Evolutionary conservation across 2,329 filamentous ascomycete genomes (phyloP), one percentile per base, ranked within the genome.

Genomic region (Nothophaeocryptopus gaeumannii): DNA sequence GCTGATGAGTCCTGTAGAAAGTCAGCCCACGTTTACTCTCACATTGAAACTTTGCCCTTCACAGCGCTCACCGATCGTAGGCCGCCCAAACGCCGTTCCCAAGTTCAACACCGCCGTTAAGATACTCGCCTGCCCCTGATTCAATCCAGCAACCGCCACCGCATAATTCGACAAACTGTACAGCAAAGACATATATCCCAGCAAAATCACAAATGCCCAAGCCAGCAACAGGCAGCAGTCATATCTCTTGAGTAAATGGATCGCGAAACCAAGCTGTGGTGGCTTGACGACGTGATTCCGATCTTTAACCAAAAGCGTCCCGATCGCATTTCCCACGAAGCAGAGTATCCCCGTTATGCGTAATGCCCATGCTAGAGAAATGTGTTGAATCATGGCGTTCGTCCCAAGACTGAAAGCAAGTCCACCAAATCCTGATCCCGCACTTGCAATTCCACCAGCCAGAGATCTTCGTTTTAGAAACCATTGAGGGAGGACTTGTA

Each of bases 81-180:
- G 76, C 9, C 77, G 61, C 12, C 76, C 75, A 30, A 78, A 38
- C 0, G 71, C 72, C 3, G 73, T 75, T 0, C 76, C 76, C 1
- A 78, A 54, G 51, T 78, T 78, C 30, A 79, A 55, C 7, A 77
- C 51, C 0, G 69, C 75, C 14, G 69, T 72, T 8, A 76, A 50
- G 14, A 64, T 60, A 1, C 71, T 68, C 2, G 74, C 73, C 50
- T 76, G 67, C 1, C 55, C 51, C 29, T 65, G 58, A 14, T 60
- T 62, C 1, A 78, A 56, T 0, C 73, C 73, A 12, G 77, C 8
- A 67, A 73, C 48, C 30, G 8, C 46, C 5, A 67, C 55, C 2
- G 72, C 74, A 55, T 74, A 79, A 48, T 74, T 72, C 0, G 74
- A 70, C n/a, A 79, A 53, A 8, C 70, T 74, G 56, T 70, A 77